Percentiles rank a stretch among this genome's conserved stretches.
These are phyloP conservation scores for Diutina siamensis DNA, from an alignment of 1,139 yeast species.

Conservation along the genomic window DNA sequence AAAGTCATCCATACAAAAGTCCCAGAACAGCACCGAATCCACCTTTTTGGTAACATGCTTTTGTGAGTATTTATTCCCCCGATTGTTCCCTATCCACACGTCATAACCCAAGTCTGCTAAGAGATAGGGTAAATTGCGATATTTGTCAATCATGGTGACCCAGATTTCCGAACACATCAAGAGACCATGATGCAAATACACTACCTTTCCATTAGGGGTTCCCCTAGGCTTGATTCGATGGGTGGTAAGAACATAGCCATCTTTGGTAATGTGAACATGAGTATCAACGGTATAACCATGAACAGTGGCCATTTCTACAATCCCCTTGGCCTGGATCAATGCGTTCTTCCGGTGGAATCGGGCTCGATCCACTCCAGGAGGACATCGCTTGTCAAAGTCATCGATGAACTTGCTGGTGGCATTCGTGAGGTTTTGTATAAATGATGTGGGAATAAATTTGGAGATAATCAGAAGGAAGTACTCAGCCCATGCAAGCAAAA, in stretches of 20 bases:
- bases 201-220: constrained; percentile 31
- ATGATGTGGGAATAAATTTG: constrained; percentile 19
- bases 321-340: neutral
- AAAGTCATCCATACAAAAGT: constrained; percentile 77
- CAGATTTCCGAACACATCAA: constrained; percentile 87
- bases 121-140: constrained; percentile 61
- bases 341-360: neutral
- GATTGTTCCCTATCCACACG: constrained; percentile 86
- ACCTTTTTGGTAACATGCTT: constrained; percentile 31
- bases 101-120: constrained; percentile 76
- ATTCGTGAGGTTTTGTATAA: constrained; percentile 14
- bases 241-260: constrained; percentile 27
- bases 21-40: constrained; percentile 50
- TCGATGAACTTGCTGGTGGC: neutral
- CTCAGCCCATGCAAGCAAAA: constrained; percentile 31
- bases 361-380: neutral
- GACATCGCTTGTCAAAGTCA: neutral
- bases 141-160: constrained; percentile 59
- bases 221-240: constrained; percentile 16
- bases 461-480: constrained; percentile 25
- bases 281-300: constrained; percentile 31
- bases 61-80: constrained; percentile 77
- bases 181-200: constrained; percentile 83
- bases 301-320: constrained; percentile 24
- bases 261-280: constrained; percentile 27